Evolutionary conservation across 2,329 filamentous ascomycete species (phyloP).

Genomic region (Botrytis squamosa): DNA sequence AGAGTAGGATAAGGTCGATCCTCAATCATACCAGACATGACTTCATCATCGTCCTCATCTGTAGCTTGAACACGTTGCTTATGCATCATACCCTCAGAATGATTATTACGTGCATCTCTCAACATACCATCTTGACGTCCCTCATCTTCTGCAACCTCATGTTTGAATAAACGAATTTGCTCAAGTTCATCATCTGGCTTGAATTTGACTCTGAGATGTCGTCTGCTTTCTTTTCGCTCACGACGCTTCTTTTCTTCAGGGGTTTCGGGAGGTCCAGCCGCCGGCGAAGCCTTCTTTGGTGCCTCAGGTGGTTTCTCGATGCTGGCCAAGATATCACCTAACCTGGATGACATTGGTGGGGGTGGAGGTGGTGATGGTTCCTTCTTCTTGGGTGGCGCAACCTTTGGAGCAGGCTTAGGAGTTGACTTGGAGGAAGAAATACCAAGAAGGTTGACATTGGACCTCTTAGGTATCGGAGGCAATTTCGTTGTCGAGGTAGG

Average conservation of each 20-base stretch:
- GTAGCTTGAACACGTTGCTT: slow-evolving; percentile 52
- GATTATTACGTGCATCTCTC: slow-evolving; percentile 70
- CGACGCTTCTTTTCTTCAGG: slow-evolving; percentile 65
- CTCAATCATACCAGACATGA: slow-evolving; percentile 40
- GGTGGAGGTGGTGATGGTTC: slow-evolving; percentile 34
- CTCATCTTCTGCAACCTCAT: slow-evolving; percentile 69
- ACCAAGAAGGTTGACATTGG: slow-evolving; percentile 32
- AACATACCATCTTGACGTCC: slow-evolving; percentile 67
- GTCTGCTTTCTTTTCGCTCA: slow-evolving; percentile 68
- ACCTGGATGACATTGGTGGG: slow-evolving; percentile 37
- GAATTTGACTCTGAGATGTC: slow-evolving; percentile 69
- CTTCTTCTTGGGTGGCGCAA: slow-evolving; percentile 40
- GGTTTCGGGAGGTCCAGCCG: slow-evolving; percentile 53
- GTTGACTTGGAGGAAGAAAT: slow-evolving; percentile 35
- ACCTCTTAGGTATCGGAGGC: slow-evolving; percentile 30
- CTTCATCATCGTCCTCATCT: slow-evolving; percentile 53
- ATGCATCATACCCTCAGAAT: slow-evolving; percentile 68
- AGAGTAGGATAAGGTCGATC: slow-evolving; percentile 55
- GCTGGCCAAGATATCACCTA: slow-evolving; percentile 39
- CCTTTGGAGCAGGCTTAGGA: slow-evolving; percentile 35
- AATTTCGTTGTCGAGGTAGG: slow-evolving; percentile 32
- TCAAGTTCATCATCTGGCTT: slow-evolving; percentile 66
- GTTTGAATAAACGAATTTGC: slow-evolving; percentile 67
- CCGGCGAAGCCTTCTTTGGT: slow-evolving; percentile 35
- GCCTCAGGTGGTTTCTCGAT: slow-evolving; percentile 38